Percentiles rank a stretch among this genome's conserved stretches.
Evolutionary conservation across 2,329 filamentous ascomycete genomes (phyloP).

Genomic region (Periconia sp.): DNA sequence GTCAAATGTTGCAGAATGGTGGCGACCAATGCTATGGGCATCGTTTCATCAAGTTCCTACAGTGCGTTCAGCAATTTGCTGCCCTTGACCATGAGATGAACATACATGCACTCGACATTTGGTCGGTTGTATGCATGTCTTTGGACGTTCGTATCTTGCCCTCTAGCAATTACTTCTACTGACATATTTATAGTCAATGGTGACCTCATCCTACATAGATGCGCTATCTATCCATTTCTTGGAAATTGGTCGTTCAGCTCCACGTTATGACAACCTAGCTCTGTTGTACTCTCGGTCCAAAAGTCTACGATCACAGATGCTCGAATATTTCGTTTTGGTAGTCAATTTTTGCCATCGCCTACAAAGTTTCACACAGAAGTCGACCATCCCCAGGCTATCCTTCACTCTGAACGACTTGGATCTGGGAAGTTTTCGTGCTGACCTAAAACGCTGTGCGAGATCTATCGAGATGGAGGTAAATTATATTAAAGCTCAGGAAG

Average conservation of each 20-base stretch:
- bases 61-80: slow-evolving; percentile 51
- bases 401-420: slow-evolving; percentile 40
- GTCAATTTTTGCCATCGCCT: slow-evolving; percentile 49
- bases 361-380: slow-evolving; percentile 42
- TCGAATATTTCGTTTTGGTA: slow-evolving; percentile 52
- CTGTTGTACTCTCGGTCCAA: slow-evolving; percentile 49
- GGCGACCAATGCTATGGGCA: slow-evolving; percentile 46
- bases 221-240: slow-evolving; percentile 51
- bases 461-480: slow-evolving; percentile 46
- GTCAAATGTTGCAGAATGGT: slow-evolving; percentile 12
- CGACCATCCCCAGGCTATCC: slow-evolving; percentile 35
- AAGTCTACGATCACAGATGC: slow-evolving; percentile 41
- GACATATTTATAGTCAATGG: slow-evolving; percentile 33
- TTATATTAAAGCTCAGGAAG: slow-evolving; percentile 30
- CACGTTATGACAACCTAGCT: slow-evolving; percentile 48
- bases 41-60: slow-evolving; percentile 48
- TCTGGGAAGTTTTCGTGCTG: slow-evolving; percentile 37
- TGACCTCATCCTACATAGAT: slow-evolving; percentile 46
- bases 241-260: slow-evolving; percentile 48
- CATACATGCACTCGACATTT: slow-evolving; percentile 52
- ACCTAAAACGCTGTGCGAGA: slow-evolving; percentile 44
- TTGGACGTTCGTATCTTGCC: slow-evolving; percentile 41
- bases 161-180: slow-evolving; percentile 9
- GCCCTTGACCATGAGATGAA: slow-evolving; percentile 50
- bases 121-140: slow-evolving; percentile 50